phyloP scores from a whole-genome alignment of 2,329 filamentous ascomycete genomes.

The Pseudogymnoascus sp. region DNA sequence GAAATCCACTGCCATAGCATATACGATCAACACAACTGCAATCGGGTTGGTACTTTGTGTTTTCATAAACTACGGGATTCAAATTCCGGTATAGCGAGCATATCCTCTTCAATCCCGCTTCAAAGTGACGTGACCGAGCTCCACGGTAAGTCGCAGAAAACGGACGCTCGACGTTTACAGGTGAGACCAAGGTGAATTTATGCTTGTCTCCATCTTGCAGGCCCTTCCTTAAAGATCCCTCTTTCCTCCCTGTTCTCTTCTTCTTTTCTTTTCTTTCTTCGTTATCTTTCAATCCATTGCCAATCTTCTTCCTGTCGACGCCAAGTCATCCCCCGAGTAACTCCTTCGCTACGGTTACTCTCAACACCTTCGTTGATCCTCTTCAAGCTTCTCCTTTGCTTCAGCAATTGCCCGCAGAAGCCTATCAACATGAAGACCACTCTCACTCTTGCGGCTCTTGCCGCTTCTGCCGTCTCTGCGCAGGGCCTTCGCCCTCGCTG shows the following conservation, averaged over 20 bases:
- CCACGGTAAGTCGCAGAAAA: constrained; percentile 1
- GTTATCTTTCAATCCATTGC: not conserved
- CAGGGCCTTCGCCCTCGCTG: constrained; percentile 15
- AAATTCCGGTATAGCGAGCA: not conserved
- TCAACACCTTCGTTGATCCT: constrained; percentile 6
- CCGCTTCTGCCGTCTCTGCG: constrained; percentile 18
- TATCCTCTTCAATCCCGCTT: not conserved
- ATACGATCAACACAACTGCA: not conserved
- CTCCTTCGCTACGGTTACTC: constrained; percentile 11
- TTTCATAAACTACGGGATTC: not conserved
- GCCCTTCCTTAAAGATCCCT: not conserved
- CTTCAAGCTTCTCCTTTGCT: not conserved
- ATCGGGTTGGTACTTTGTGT: not conserved
- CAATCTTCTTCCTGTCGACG: not conserved
- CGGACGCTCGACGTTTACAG: not conserved
- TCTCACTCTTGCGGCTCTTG: constrained; percentile 22
- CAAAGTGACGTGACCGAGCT: not conserved
- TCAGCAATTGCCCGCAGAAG: not conserved
- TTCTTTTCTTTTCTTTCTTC: not conserved
- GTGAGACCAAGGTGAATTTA: not conserved
- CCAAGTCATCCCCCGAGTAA: not conserved
- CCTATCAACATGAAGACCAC: constrained; percentile 24
- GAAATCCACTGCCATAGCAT: not conserved
- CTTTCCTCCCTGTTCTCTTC: not conserved
- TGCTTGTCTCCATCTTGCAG: not conserved